Evolutionary conservation across 129 eudicot species (phyloP), one percentile per base, ranked within the genome.

Genomic region (Scalesia atractyloides): DNA sequence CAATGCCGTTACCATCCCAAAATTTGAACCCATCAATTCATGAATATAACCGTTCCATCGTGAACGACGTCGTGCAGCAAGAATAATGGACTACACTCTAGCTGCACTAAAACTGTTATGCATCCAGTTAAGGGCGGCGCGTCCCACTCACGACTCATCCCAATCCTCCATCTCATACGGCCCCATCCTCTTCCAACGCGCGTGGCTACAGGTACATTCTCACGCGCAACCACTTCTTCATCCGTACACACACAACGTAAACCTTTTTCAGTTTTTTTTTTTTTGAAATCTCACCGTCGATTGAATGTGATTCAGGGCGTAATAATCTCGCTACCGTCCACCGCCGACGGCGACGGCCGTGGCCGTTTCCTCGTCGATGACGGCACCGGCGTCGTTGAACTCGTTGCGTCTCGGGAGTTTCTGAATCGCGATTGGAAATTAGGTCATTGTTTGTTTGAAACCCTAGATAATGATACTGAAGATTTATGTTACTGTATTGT

Each of bases 101-200:
- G 99, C 89, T 36, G 99, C 97, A 14, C 74, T 86, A 39, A 95
- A 95, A 81, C 78, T 95, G 12, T 64, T 76, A 44, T 83, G 88
- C 83, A 48, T 48, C 17, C 99, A 95, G 36, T 80, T 95, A 56
- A 83, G 79, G 53, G 52, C 66, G 69, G 91, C 94, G 75, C 88
- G 86, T 57, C 71, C 77, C 44, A 70, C 72, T 60, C 46, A 82
- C 34, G 67, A 54, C 41, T 46, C 91, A 1, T 50, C 88, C 2
- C 82, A 58, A 30, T 48, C 85, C 1, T 59, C 86, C 73, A 47
- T 76, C 71, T 79, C 89, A 37, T 83, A 86, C 73, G 85, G 82
- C 53, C 88, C 89, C 59, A 81, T 95, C 75, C 97, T 88, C 85
- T 95, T 95, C 84, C 97, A 95, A 76, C 99, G 99, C 81, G 99